These are phyloP conservation scores for Moniliophthora roreri DNA, from an alignment of 1,284 basidiomycete genomes.

Conservation along the genomic window DNA sequence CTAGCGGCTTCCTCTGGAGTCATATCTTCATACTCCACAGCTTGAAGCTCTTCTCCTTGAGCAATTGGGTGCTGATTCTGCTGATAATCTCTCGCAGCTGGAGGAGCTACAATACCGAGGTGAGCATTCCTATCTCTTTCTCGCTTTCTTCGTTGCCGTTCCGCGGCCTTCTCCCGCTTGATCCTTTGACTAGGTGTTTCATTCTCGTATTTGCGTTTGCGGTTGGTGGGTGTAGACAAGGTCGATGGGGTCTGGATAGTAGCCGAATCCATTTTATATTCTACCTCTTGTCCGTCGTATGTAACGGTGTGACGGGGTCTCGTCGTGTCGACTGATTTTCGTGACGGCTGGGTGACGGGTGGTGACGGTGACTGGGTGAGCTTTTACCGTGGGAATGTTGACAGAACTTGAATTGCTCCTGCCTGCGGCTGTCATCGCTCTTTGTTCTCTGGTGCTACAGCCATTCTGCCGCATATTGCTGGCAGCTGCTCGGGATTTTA, in stretches of 20 bases:
- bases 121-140: slow-evolving; percentile 54
- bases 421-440: too few relatives aligned
- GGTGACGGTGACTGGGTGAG: background rate
- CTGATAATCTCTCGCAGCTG: background rate
- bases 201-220: slow-evolving; percentile 40
- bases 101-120: background rate
- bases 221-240: background rate
- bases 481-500: too few relatives aligned
- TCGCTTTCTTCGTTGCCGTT: slow-evolving; percentile 75
- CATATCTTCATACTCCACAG: slow-evolving; percentile 30
- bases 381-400: too few relatives aligned
- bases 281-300: background rate
- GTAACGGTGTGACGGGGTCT: background rate
- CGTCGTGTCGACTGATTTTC: background rate
- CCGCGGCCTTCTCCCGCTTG: slow-evolving; percentile 80
- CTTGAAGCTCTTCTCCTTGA: background rate
- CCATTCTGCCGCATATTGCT: too few relatives aligned
- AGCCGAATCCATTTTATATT: slow-evolving; percentile 4
- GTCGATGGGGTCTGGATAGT: background rate
- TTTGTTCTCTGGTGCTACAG: too few relatives aligned
- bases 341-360: slow-evolving; percentile 1
- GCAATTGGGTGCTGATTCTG: background rate
- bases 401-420: too few relatives aligned
- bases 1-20: slow-evolving; percentile 63
- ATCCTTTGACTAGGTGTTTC: slow-evolving; percentile 67